These are phyloP conservation scores for Cinnamomum chago DNA, from an alignment of 164 flowering plant species.

Conservation along the genomic window DNA sequence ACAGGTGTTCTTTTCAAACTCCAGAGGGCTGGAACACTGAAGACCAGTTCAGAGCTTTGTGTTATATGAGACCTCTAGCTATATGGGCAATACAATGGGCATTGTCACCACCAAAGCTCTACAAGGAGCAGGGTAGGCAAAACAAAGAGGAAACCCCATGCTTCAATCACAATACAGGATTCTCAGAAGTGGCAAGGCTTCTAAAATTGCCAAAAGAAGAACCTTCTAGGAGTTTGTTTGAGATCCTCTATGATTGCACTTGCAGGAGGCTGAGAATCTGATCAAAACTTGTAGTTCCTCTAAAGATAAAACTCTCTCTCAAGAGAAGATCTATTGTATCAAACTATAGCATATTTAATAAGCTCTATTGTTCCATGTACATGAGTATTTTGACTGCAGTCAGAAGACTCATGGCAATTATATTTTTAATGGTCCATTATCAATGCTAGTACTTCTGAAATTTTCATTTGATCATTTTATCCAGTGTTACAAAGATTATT, in stretches of 20 bases:
- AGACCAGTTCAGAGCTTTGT: constrained; percentile 59
- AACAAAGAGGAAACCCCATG: constrained; percentile 24
- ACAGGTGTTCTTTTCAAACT: constrained; percentile 80
- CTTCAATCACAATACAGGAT: constrained; percentile 42
- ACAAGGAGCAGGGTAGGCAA: constrained; percentile 18
- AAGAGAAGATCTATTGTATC: too few relatives aligned
- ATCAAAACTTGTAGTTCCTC: neutral
- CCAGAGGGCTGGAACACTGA: constrained; percentile 78
- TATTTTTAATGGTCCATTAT: neutral
- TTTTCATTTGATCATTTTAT: neutral
- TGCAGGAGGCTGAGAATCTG: constrained; percentile 38
- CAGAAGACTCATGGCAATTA: neutral
- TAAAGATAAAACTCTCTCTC: neutral
- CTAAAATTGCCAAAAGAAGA: constrained; percentile 55
- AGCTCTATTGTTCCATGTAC: neutral
- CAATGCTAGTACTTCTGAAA: neutral
- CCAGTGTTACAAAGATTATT: too few relatives aligned
- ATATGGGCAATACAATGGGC: constrained; percentile 99
- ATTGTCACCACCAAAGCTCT: constrained; percentile 39
- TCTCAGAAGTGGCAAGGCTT: constrained; percentile 62
- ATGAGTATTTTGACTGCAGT: neutral
- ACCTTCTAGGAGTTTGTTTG: constrained; percentile 39
- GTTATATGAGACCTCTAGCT: constrained; percentile 87
- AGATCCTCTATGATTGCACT: constrained; percentile 52
- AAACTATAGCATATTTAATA: too few relatives aligned